Evolutionary conservation across 495 filamentous ascomycete species (phyloP).

Genomic region (Chaetomium fimeti): DNA sequence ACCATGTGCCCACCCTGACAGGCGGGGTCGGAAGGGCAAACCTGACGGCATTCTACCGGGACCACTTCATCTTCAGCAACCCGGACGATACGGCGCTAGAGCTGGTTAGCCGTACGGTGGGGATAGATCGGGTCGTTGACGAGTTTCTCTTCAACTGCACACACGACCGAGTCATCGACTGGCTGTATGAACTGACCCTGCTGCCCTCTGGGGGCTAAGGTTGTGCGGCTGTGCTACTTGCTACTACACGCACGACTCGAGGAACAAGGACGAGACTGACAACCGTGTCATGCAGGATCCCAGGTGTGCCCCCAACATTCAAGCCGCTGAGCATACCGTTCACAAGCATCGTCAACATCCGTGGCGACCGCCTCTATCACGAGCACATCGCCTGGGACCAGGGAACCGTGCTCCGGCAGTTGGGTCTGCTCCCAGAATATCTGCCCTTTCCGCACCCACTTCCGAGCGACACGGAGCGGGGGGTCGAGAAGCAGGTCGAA

Average conservation of each 20-base stretch:
- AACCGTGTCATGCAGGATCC: constrained; percentile 43
- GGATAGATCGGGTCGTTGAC: constrained; percentile 56
- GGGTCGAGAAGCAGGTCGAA: constrained; percentile 50
- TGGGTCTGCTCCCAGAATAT: constrained; percentile 67
- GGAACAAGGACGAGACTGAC: background rate
- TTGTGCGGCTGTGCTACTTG: no score
- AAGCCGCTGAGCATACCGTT: constrained; percentile 67
- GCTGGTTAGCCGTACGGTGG: constrained; percentile 68
- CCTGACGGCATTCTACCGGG: constrained; percentile 68
- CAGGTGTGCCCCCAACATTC: constrained; percentile 70
- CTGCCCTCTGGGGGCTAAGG: no score
- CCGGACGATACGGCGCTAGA: constrained; percentile 66
- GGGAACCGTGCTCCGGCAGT: constrained; percentile 72
- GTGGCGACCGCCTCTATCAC: constrained; percentile 70
- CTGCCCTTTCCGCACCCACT: constrained; percentile 56
- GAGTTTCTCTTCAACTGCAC: constrained; percentile 63
- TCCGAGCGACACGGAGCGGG: constrained; percentile 40
- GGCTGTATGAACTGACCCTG: constrained; percentile 53
- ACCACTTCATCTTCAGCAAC: constrained; percentile 70
- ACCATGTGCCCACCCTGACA: constrained; percentile 59
- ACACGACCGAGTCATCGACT: constrained; percentile 69
- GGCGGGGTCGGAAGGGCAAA: constrained; percentile 70
- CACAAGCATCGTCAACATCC: constrained; percentile 71
- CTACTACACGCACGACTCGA: no score
- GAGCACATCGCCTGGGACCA: constrained; percentile 92